Base-by-base conservation (phyloP, 176 grass and related monocot species). In the Ensete ventricosum region DNA sequence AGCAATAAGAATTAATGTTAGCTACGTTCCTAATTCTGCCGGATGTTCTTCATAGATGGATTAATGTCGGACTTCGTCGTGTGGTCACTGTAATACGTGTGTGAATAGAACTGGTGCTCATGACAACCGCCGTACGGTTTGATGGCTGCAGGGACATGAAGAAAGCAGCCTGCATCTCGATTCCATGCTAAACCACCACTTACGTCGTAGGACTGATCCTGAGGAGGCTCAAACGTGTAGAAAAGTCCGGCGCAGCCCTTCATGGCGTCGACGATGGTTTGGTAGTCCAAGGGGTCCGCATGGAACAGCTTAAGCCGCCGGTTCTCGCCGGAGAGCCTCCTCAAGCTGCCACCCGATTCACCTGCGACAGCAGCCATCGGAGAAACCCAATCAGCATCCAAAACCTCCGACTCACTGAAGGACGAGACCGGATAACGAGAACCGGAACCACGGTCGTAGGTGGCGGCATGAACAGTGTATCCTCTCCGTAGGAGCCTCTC, bases 201-300 rank as follows among this genome's bases (percentile, higher is more conserved):
- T 77, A 94, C 90, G 72, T 93, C 90, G 77, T 82, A 89, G 3
- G 75, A 73, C 70, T 96, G 83, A 64, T 87, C 89, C 2, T 82
- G 68, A 11, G 90, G 79, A 55, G 78, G 73, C 79, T 89, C 84
- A 79, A 94, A 98, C 77, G 91, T 86, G 95, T 86, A 94, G 88
- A 99, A 99, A 54, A 91, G 82, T 63, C 91, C 95, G 22, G 91
- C 83, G 84, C 95, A 99, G 0, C 88, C 95, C 14, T 76, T 84
- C 69, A 88, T 82, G 73, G 95, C 95, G 79, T 99, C 91, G 34
- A 90, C 86, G 79, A 99, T 99, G 87, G 84, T 76, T 69, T 93
- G 88, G 84, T 91, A 94, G 87, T 94, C 88, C 48, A 94, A 89
- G 26, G 95, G 95, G 64, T 99, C 90, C 22, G 84, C 85, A 11